Evolutionary conservation across 2,329 filamentous ascomycete genomes (phyloP), one percentile per base, ranked within the genome.

Genomic region (Talaromyces islandicus): DNA sequence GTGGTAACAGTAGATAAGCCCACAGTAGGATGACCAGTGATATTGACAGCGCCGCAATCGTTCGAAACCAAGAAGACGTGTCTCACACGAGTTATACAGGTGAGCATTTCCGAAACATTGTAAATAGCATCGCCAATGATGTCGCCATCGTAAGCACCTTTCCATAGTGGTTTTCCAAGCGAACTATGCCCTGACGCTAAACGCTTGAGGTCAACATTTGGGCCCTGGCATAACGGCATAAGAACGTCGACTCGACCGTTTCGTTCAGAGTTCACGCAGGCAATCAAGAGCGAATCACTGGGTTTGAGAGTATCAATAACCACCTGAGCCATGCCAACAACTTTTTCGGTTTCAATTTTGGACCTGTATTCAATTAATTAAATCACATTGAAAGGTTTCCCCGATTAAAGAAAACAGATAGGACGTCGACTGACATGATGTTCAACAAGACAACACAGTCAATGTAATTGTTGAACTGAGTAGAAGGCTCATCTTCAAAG

Each of bases 371-470:
- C 24, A 17, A 21, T 10, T 4, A 1, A 21, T 24, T 46, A 19
- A 21, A 12, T 21, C 7, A 25, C n/a, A 30, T 7, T 29, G 3
- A 52, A 12, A n/a, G 12, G 7, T 52, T 52, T 5, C 19, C 19
- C 21, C 4, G 7, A 50, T 11, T 10, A 12, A 11, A 12, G 10
- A 24, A 9, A 50, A 50, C 9, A 50, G 24, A 62, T 11, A 61
- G 64, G 12, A 54, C 7, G n/a, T 17, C 19, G 25, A 70, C 73
- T 63, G 61, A 76, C 74, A 69, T 61, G 41, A 66, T 70, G 58
- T 76, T 72, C 35, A 76, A 64, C 10, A 76, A 57, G 41, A 76
- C 68, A 43, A 71, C 65, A n/a, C 73, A 64, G 55, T 75, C 71
- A 32, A 76, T 66, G 7, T 70, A 68, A n/a, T 69, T 61, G 57